Evolutionary conservation across 306 rosid species (phyloP), one percentile per base, ranked within the genome.

Genomic region (Psophocarpus tetragonolobus): DNA sequence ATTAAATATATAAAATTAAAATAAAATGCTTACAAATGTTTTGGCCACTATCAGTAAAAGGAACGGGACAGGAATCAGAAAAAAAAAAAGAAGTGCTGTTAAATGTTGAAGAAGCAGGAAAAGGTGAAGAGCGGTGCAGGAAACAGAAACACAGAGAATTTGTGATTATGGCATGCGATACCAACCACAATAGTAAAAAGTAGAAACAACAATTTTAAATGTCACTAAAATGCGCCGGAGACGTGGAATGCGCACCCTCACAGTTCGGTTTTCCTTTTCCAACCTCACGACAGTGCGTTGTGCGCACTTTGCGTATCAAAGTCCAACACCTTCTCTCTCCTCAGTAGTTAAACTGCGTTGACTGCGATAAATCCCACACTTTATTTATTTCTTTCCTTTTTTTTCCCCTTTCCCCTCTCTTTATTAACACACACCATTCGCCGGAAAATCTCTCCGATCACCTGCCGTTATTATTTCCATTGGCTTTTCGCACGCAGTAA

Each of bases 301-400:
- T 80, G 64, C 88, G 90, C 88, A 89, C 85, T 8, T 89, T 83
- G 96, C 93, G 93, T 91, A 84, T 81, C 66, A 51, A 86, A 87
- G 77, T 85, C 87, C 8, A 81, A 75, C 82, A 72, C 85, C 61
- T 74, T 73, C 77, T 61, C 72, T 60, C 63, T 73, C 63, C 18
- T 21, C 82, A 23, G 56, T 69, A 4, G 83, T 87, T 88, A 78
- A 86, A 53, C 90, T 81, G 85, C 97, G 93, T 91, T 91, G 97
- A 91, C 97, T 83, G 78, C 0, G 8, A 50, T 44, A 75, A 63
- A 32, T 29, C 42, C 3, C 24, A 33, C 24, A 1, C 42, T 36
- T 21, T 45, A 48, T 68, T 39, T 17, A 15, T 8, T 57, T 45
- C 27, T 56, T 32, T 1, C 6, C 3, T 14, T 54, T 38, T 47